A percentile compares a stretch with the other conserved stretches of the same genome.
Conservation (phyloP, 352 stramenopile genomes). For the Pythium dissimile region DNA sequence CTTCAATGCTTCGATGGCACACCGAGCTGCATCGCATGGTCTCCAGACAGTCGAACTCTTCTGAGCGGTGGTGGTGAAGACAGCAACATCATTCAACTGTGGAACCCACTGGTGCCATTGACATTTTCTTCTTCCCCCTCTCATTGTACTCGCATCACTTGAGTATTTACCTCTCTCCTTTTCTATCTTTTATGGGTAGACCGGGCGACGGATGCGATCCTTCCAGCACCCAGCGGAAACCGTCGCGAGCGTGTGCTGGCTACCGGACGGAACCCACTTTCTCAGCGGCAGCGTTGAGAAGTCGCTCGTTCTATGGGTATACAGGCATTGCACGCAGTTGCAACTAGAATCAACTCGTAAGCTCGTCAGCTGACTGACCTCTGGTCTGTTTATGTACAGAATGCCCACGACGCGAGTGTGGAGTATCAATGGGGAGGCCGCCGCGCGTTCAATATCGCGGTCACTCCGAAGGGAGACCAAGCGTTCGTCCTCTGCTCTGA, state of each 20-base stretch:
- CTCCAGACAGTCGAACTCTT: conserved; percentile 50
- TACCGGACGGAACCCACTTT: conserved; percentile 57
- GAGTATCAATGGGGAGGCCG: conserved; percentile 68
- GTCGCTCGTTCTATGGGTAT: conserved; percentile 75
- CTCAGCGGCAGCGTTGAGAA: conserved; percentile 71
- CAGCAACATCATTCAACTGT: conserved; percentile 61
- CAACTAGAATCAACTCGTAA: no score
- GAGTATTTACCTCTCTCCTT: no score
- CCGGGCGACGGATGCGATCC: conserved; percentile 36
- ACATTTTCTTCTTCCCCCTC: no score
- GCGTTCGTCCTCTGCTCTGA: conserved; percentile 58
- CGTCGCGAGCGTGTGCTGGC: conserved; percentile 51
- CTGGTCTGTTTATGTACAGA: no score
- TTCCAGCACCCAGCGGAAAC: conserved; percentile 57
- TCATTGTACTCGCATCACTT: no score
- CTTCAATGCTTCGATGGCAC: conserved; percentile 45
- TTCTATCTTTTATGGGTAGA: conserved; percentile 25
- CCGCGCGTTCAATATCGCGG: conserved; percentile 50
- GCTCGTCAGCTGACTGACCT: no score
- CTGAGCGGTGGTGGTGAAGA: conserved; percentile 47
- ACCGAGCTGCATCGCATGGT: conserved; percentile 64
- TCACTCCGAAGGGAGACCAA: conserved; percentile 50
- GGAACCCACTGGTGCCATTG: conserved; percentile 59
- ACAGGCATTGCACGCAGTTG: background rate
- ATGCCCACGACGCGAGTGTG: conserved; percentile 40